Percentiles rank a stretch among this genome's conserved stretches.
These are phyloP conservation scores for Hamamelis virginiana DNA, from an alignment of 164 flowering plant species.

Conservation along the genomic window DNA sequence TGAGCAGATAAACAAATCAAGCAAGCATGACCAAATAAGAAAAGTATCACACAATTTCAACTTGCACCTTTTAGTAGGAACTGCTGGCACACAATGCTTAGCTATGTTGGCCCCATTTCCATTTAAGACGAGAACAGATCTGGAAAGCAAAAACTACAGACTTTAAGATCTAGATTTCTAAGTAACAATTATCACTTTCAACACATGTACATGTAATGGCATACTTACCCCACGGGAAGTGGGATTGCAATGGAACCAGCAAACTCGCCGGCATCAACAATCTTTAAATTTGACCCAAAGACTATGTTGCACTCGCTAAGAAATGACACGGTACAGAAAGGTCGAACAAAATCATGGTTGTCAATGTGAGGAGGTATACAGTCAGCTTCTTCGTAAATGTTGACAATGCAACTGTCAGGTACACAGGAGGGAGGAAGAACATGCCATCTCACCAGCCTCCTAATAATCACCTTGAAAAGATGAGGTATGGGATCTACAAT, in stretches of 20 bases:
- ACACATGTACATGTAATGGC: background rate
- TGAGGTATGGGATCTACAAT: slow-evolving; percentile 77
- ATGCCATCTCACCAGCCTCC: slow-evolving; percentile 83
- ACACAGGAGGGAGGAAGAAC: slow-evolving; percentile 87
- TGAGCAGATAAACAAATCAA: background rate
- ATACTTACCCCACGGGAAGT: slow-evolving; percentile 84
- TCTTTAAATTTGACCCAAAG: slow-evolving; percentile 71
- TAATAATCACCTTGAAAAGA: slow-evolving; percentile 82
- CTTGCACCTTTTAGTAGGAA: slow-evolving; percentile 78
- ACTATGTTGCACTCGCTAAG: slow-evolving; percentile 83
- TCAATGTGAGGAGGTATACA: slow-evolving; percentile 99
- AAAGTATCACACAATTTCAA: background rate
- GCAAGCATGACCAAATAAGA: background rate
- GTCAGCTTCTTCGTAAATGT: slow-evolving; percentile 91
- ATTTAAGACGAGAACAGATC: slow-evolving; percentile 87
- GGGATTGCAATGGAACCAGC: slow-evolving; percentile 60
- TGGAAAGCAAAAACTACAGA: slow-evolving; percentile 19
- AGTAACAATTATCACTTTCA: background rate
- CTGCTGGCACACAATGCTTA: slow-evolving; percentile 95
- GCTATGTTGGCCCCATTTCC: slow-evolving; percentile 96
- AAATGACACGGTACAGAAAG: slow-evolving; percentile 94
- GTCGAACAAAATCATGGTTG: slow-evolving; percentile 89
- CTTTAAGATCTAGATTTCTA: slow-evolving; percentile 1
- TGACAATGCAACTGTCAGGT: slow-evolving; percentile 96
- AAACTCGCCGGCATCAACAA: slow-evolving; percentile 74